Conservation (phyloP, 202 grass and related monocot species). For the Musa balbisiana region DNA sequence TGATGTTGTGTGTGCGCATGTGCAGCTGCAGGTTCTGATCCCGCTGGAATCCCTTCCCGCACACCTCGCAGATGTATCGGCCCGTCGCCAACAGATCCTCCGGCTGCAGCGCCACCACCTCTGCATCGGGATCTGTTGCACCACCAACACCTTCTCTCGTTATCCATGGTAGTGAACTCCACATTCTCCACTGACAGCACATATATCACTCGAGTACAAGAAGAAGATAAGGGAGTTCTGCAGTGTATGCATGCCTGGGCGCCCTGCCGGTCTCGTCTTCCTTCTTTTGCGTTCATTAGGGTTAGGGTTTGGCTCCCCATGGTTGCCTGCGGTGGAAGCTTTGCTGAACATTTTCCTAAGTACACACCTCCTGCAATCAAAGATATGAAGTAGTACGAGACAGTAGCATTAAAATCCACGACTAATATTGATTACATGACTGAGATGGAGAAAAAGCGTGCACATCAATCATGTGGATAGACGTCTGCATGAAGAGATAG, state of each 20-base stretch:
- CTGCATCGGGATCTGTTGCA: slow-evolving; percentile 10
- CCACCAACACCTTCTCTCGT: background rate
- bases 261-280: background rate
- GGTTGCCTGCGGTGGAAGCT: background rate
- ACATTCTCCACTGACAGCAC: background rate
- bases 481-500: no score
- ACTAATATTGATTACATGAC: no score
- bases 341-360: no score
- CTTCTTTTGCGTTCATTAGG: background rate
- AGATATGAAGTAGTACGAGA: no score
- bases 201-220: no score
- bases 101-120: slow-evolving; percentile 15
- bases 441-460: no score
- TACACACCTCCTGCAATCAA: no score
- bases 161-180: background rate
- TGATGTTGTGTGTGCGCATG: slow-evolving; percentile 12
- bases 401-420: no score
- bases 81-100: slow-evolving; percentile 1
- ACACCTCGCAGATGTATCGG: slow-evolving; percentile 8
- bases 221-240: no score
- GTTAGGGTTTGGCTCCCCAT: background rate
- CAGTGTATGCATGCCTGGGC: background rate
- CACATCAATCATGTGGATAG: no score
- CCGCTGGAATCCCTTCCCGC: slow-evolving; percentile 7
- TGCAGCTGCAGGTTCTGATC: slow-evolving; percentile 22